Conservation (phyloP, 352 stramenopile genomes). For the Phytopythium aichiense region DNA sequence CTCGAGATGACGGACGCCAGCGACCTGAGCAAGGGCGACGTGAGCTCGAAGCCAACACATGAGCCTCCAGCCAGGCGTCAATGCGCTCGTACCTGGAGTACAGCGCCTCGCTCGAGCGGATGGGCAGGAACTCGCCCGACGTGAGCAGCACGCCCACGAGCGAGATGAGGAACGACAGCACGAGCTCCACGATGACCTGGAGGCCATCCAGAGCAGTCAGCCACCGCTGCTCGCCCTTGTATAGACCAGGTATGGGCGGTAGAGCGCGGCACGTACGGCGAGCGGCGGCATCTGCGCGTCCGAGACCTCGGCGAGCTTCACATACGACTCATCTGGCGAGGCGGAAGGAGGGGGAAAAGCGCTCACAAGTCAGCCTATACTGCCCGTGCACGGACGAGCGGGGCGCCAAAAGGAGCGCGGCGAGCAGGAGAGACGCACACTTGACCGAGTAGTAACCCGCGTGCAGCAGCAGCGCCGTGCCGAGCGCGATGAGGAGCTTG, state of each 20-base stretch:
- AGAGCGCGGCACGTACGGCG: conserved; percentile 26
- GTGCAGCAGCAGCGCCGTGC: conserved; percentile 64
- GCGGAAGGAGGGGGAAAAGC: neutral
- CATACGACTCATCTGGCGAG: conserved; percentile 66
- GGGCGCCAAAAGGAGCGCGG: neutral
- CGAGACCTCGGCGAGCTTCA: conserved; percentile 65
- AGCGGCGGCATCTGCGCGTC: conserved; percentile 64
- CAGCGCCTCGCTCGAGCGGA: conserved; percentile 64
- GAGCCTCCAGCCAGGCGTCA: neutral
- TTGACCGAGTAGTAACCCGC: conserved; percentile 80
- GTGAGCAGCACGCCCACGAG: conserved; percentile 66
- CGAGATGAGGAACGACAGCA: conserved; percentile 60
- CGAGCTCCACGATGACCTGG: conserved; percentile 69
- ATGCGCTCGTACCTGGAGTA: conserved; percentile 45
- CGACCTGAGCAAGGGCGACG: conserved; percentile 28
- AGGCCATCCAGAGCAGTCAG: neutral
- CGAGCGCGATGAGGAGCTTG: conserved; percentile 66
- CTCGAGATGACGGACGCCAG: conserved; percentile 58
- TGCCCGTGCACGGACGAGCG: neutral
- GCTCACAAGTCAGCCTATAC: neutral
- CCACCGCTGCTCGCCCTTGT: neutral
- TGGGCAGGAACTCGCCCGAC: conserved; percentile 64
- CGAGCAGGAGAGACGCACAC: conserved; percentile 34
- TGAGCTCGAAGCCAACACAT: neutral
- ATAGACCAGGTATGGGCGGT: neutral